phyloP scores from a whole-genome alignment of 345 rosid species.

The Arabis hirsuta region DNA sequence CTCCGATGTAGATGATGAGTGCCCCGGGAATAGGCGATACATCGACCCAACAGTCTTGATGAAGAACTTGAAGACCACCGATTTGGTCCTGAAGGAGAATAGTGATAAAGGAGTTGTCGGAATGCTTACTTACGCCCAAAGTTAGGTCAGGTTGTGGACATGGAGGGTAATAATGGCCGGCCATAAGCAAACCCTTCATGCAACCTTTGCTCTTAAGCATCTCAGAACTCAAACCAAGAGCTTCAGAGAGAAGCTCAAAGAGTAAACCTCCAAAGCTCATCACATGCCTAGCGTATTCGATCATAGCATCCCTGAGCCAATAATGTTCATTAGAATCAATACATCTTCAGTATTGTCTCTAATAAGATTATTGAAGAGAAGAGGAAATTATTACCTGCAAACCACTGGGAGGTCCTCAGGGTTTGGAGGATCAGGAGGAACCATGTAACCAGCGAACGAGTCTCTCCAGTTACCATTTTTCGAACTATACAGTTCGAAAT shows the following conservation, averaged over 20 bases:
- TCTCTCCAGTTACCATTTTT: conserved; percentile 55
- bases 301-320: conserved; percentile 45
- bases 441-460: conserved; percentile 44
- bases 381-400: conserved; percentile 46
- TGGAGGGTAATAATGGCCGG: conserved; percentile 50
- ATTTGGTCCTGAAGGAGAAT: conserved; percentile 54
- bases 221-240: conserved; percentile 48
- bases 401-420: conserved; percentile 55
- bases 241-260: conserved; percentile 51
- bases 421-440: conserved; percentile 51
- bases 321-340: too few species aligned
- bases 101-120: conserved; percentile 46
- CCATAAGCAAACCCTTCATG: conserved; percentile 35
- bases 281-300: conserved; percentile 45
- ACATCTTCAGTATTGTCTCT: too few species aligned
- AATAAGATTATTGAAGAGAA: not conserved
- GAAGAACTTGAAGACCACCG: conserved; percentile 58
- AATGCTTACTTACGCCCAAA: conserved; percentile 45
- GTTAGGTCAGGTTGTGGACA: conserved; percentile 58
- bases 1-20: conserved; percentile 49
- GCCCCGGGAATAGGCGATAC: conserved; percentile 44
- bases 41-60: conserved; percentile 48
- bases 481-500: conserved; percentile 46
- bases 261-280: conserved; percentile 42
- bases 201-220: conserved; percentile 42